Evolutionary conservation across 2,329 filamentous ascomycete species (phyloP).

Genomic region (Cercospora zeae-maydis): DNA sequence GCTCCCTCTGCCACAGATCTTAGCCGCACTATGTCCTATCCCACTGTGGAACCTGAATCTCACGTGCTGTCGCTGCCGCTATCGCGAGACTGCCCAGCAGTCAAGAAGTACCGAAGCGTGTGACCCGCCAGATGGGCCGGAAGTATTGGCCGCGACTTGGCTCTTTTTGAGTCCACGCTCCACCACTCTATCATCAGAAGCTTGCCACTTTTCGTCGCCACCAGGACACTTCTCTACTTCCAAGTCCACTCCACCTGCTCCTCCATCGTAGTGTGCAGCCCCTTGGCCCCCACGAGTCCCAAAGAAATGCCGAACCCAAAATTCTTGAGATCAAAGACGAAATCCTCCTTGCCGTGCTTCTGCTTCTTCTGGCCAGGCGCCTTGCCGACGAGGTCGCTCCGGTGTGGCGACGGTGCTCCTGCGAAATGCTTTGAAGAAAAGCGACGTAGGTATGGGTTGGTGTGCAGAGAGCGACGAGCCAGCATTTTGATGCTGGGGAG

Average conservation of each 20-base stretch:
- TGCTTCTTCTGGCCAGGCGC: background rate
- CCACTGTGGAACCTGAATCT: too few species aligned
- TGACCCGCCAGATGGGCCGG: too few species aligned
- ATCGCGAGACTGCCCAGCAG: too few species aligned
- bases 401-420: background rate
- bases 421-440: background rate
- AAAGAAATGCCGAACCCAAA: background rate
- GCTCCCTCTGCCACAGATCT: background rate
- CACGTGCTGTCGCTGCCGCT: too few species aligned
- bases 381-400: background rate
- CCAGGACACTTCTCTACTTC: background rate
- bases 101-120: too few species aligned
- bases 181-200: too few species aligned
- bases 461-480: background rate
- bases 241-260: constrained; percentile 1
- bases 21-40: too few species aligned
- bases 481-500: background rate
- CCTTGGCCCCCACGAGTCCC: background rate
- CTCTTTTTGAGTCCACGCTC: background rate
- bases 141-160: too few species aligned
- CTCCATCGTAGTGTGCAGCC: background rate
- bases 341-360: background rate
- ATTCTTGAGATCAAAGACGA: background rate
- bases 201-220: background rate
- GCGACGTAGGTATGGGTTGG: background rate